Base-by-base conservation (phyloP, 2,329 filamentous ascomycete genomes). In the Bipolaris sorokiniana region DNA sequence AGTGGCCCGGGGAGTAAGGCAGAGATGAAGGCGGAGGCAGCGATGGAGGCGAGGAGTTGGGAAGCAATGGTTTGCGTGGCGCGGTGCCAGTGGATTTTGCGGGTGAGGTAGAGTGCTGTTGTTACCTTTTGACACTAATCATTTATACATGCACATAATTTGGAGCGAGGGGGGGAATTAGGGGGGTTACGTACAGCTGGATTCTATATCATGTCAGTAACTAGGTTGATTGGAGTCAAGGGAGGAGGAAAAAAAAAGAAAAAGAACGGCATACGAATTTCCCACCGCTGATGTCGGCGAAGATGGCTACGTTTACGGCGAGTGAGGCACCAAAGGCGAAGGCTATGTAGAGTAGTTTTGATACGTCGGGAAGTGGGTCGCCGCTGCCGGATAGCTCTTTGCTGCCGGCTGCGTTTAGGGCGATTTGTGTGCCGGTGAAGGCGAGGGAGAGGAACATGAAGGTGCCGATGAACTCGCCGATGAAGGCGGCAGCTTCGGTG, bases 391-490 rank as follows among this genome's bases (percentile, higher is more conserved):
- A 61, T 23, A 66, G 54, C 79, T 62, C 75, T 77, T 57, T 41
- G 20, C 48, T 55, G n/a, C 52, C 52, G 5, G 66, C 58, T 33
- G 66, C 64, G 6, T 82, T 79, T 50, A 83, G 83, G 59, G 80
- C 76, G 20, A 84, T 76, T 68, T 86, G 82, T 11, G 71, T 71
- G 22, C 68, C 69, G 18, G 68, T 57, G 48, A 74, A 74, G 3
- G 72, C 69, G 34, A 75, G 61, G 31, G 67, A 71, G 20, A 82
- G 69, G 64, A 82, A 82, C 59, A 81, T 73, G 61, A 81, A 79
- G 0, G 78, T 80, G 42, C 79, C 80, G 45, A 77, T 71, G 51
- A 81, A 78, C 51, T 82, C 79, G 34, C 79, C 79, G 5, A 78
- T 38, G 38, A 71, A 70, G 10, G 69, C 67, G 2, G 62, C 54